These are phyloP conservation scores for Fusarium poae DNA, from an alignment of 2,329 filamentous ascomycete species.

Conservation along the genomic window DNA sequence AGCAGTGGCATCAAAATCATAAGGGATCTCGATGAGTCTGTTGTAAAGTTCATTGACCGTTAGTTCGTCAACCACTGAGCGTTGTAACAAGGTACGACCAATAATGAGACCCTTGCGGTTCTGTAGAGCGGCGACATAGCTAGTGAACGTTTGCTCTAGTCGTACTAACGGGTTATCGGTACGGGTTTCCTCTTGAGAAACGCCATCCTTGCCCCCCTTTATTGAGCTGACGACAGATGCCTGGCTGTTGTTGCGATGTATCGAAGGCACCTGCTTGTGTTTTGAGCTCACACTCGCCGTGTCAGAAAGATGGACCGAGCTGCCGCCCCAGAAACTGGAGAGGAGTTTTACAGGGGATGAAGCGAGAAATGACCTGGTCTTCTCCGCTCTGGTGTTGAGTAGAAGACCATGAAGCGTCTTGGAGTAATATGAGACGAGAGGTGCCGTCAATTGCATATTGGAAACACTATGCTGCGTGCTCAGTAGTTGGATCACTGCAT, in stretches of 20 bases:
- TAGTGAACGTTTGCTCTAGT: conserved; percentile 86
- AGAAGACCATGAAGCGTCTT: conserved; percentile 80
- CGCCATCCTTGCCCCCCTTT: conserved; percentile 58
- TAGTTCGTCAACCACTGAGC: conserved; percentile 79
- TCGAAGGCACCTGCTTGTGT: conserved; percentile 58
- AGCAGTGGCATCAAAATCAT: conserved; percentile 78
- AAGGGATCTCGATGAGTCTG: conserved; percentile 84
- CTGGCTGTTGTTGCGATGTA: conserved; percentile 61
- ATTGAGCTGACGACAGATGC: conserved; percentile 69
- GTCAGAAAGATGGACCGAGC: conserved; percentile 59
- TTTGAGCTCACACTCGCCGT: conserved; percentile 52
- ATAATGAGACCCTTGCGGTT: conserved; percentile 89
- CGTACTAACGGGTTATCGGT: conserved; percentile 76
- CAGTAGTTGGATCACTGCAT: conserved; percentile 77
- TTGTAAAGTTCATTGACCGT: conserved; percentile 93
- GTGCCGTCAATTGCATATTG: conserved; percentile 73
- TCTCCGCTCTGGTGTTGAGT: conserved; percentile 72
- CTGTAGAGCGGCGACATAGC: conserved; percentile 85
- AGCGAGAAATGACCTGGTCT: conserved; percentile 76
- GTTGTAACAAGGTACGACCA: conserved; percentile 78
- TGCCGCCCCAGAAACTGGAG: conserved; percentile 81
- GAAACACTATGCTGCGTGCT: conserved; percentile 76
- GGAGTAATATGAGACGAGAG: conserved; percentile 81
- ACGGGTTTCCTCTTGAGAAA: conserved; percentile 61
- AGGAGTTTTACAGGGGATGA: conserved; percentile 93